These are phyloP conservation scores for Mycena leptocephala DNA, from an alignment of 768 basidiomycete genomes.

Conservation along the genomic window DNA sequence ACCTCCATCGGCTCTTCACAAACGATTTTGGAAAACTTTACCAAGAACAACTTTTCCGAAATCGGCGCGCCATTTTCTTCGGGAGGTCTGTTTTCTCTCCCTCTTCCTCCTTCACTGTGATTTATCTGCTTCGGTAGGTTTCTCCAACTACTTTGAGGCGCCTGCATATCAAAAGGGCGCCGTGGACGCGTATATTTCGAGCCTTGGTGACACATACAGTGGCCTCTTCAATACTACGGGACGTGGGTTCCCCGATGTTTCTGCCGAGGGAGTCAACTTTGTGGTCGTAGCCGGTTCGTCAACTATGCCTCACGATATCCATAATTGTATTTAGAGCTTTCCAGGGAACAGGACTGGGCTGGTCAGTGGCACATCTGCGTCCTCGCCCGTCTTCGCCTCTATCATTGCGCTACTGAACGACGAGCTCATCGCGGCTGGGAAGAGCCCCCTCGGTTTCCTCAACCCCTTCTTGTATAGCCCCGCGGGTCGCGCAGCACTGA, in stretches of 20 bases:
- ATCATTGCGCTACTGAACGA: slow-evolving; percentile 50
- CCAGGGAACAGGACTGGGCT: slow-evolving; percentile 8
- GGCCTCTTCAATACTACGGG: slow-evolving; percentile 36
- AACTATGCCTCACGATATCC: neutral
- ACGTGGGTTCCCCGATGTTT: slow-evolving; percentile 33
- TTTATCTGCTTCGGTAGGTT: slow-evolving; percentile 48
- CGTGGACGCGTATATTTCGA: slow-evolving; percentile 46
- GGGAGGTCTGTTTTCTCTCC: neutral
- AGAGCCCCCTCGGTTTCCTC: slow-evolving; percentile 23
- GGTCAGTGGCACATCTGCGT: slow-evolving; percentile 60
- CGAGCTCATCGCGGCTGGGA: slow-evolving; percentile 25
- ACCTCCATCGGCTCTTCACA: slow-evolving; percentile 41
- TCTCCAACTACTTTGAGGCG: slow-evolving; percentile 56
- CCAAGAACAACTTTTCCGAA: slow-evolving; percentile 22
- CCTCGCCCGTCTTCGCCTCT: slow-evolving; percentile 61
- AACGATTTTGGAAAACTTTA: slow-evolving; percentile 32
- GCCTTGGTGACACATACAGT: slow-evolving; percentile 31
- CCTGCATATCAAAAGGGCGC: slow-evolving; percentile 52
- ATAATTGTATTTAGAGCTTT: neutral
- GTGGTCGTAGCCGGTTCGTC: slow-evolving; percentile 16
- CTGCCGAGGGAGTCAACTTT: slow-evolving; percentile 32
- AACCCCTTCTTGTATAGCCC: slow-evolving; percentile 38
- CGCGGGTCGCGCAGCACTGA: slow-evolving; percentile 40
- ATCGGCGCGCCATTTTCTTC: slow-evolving; percentile 24
- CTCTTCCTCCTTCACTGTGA: neutral